Percentiles rank a stretch among this genome's conserved stretches.
Conservation (phyloP, 768 basidiomycete genomes). For the Xerocomus brunneocitrinus region DNA sequence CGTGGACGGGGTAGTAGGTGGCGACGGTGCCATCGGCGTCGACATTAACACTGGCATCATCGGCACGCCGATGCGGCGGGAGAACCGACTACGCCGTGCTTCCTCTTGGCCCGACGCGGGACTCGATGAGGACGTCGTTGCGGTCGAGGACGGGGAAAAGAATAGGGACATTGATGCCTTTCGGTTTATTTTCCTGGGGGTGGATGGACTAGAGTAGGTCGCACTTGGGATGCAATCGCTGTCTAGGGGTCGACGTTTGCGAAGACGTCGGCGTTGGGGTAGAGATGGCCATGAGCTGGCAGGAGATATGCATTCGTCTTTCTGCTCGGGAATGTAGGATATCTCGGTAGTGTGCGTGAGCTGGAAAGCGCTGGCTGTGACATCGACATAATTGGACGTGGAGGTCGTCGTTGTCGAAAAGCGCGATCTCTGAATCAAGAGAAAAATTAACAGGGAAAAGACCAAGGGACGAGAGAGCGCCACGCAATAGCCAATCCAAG, state of each 20-base stretch:
- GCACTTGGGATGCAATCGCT: not conserved
- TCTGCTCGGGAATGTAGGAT: conserved; percentile 3
- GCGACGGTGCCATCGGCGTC: not conserved
- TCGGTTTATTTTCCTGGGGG: conserved; percentile 7
- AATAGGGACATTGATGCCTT: conserved; percentile 1
- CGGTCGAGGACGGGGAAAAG: conserved; percentile 1
- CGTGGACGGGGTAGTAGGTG: conserved; percentile 13
- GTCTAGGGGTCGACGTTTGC: conserved; percentile 26
- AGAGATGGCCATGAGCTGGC: conserved; percentile 20
- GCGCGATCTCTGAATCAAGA: conserved; percentile 26
- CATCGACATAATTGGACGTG: conserved; percentile 30
- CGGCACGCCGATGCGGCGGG: not conserved
- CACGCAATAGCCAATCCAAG: not conserved
- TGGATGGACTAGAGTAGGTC: conserved; percentile 7
- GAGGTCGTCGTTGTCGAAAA: conserved; percentile 35
- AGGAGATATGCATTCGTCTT: conserved; percentile 8
- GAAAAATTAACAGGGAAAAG: not conserved
- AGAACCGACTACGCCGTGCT: conserved; percentile 6
- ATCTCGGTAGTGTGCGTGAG: not conserved
- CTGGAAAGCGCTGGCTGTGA: conserved; percentile 1
- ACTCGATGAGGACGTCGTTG: not conserved
- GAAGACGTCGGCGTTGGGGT: conserved; percentile 26
- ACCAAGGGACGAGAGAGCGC: not conserved
- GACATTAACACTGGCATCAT: not conserved
- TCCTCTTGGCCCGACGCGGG: not conserved